Base-by-base conservation (phyloP, 768 basidiomycete genomes). In the Lentinula boryana region DNA sequence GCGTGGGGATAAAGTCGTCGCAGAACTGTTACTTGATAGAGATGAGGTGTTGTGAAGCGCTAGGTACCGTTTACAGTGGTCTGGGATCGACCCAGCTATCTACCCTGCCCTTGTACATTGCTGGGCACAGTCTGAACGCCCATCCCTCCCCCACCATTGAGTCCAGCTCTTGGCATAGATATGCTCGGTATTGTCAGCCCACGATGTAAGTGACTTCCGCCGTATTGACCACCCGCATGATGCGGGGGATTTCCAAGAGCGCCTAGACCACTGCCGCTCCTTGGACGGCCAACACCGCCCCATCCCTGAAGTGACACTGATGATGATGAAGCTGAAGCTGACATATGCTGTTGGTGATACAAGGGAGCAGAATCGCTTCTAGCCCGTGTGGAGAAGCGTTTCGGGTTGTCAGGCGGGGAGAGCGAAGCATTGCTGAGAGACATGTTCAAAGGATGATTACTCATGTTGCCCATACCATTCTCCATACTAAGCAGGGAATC, bases 281-380 rank as follows among this genome's bases (percentile, higher is more conserved):
- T 73, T 55, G 82, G 82, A 33, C 80, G 62, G 12, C 77, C 78
- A 40, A 68, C 63, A 53, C 21, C 21, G n/a, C 67, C 67, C 58
- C 67, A 66, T 43, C 68, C 67, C 36, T 72, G 64, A 15, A 48
- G 58, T 64, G 44, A 33, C 9, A 27, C 16, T 18, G 33, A 33
- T 16, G 49, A 35, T 2, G 32, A 33, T 56, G 63, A 71, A 66
- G 51, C 70, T 16, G 51, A 48, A 5, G 52, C 56, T n/a, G 62
- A 62, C 2, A 63, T 52, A 60, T 60, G 58, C 48, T 63, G 60
- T 51, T 63, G 80, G 67, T 85, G 85, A 46, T 86, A 86, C 36
- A 89, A 71, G 41, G 87, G 87, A 16, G 87, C 84, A 35, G 82
- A 84, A 66, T 89, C 87, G 66, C 86, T 87, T 66, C 87, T 72